Evolutionary conservation across 768 basidiomycete genomes (phyloP).

Genomic region (Rhodocollybia butyracea): DNA sequence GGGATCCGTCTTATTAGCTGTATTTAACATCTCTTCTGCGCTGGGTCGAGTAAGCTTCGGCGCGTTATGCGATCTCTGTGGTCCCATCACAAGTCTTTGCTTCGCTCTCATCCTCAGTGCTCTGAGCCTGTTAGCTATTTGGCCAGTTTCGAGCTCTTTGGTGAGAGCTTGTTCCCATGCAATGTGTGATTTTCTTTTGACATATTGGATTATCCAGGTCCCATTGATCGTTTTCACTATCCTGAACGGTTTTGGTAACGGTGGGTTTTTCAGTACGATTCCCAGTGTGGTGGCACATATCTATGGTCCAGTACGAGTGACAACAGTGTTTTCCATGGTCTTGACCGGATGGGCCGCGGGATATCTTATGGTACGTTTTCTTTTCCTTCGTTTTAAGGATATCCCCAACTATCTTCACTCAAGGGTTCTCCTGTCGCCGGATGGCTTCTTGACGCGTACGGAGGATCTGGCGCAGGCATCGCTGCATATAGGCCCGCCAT

Average conservation of each 20-base stretch:
- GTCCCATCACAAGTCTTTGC: conserved; percentile 25
- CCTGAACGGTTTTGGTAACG: conserved; percentile 26
- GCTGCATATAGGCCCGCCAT: conserved; percentile 1
- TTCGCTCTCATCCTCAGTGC: conserved; percentile 24
- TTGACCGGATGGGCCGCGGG: conserved; percentile 28
- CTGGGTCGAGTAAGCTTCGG: conserved; percentile 28
- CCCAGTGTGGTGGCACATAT: conserved; percentile 26
- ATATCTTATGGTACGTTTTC: conserved; percentile 7
- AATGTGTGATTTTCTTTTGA: too few relatives aligned
- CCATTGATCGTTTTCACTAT: conserved; percentile 18
- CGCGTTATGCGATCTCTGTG: conserved; percentile 23
- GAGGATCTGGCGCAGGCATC: background rate
- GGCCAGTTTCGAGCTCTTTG: conserved; percentile 24
- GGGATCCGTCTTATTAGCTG: conserved; percentile 25
- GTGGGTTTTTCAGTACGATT: conserved; percentile 31
- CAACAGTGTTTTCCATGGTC: conserved; percentile 31
- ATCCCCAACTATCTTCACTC: background rate
- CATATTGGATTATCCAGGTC: background rate
- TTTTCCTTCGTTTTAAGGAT: too few relatives aligned
- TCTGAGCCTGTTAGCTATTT: conserved; percentile 26
- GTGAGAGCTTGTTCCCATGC: background rate
- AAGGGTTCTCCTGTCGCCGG: background rate
- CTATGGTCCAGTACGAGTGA: conserved; percentile 24
- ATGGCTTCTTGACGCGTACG: conserved; percentile 1
- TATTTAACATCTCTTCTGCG: conserved; percentile 32